These are phyloP conservation scores for Megacollybia platyphylla DNA, from an alignment of 1,284 basidiomycete genomes.

Conservation along the genomic window DNA sequence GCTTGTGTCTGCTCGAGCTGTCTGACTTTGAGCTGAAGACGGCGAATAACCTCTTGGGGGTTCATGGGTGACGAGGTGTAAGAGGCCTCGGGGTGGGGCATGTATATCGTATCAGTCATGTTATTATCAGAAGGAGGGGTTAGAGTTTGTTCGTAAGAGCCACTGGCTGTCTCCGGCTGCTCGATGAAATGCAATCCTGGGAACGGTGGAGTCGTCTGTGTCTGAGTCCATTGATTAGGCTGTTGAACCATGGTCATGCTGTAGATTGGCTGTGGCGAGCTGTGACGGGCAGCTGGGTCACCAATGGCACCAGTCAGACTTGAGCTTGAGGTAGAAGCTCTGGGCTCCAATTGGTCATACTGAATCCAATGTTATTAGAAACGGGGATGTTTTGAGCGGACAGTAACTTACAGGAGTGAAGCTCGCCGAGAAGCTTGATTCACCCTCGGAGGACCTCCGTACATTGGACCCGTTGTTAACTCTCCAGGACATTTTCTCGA, in stretches of 20 bases:
- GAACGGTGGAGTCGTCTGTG: neutral
- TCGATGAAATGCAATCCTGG: conserved; percentile 1
- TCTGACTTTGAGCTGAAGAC: conserved; percentile 16
- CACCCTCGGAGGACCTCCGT: conserved; percentile 20
- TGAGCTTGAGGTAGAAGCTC: conserved; percentile 29
- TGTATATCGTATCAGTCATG: neutral
- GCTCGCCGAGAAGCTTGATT: conserved; percentile 13
- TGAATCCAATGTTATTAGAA: neutral
- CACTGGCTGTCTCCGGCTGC: neutral
- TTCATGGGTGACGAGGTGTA: neutral
- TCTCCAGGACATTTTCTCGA: conserved; percentile 15
- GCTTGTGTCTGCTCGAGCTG: conserved; percentile 35
- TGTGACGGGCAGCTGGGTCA: neutral
- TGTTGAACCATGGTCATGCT: conserved; percentile 14
- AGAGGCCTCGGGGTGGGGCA: neutral
- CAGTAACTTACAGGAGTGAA: conserved; percentile 5
- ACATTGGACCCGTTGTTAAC: conserved; percentile 10
- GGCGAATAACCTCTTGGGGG: conserved; percentile 1
- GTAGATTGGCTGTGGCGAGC: conserved; percentile 8
- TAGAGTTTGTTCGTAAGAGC: neutral
- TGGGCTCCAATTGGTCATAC: neutral
- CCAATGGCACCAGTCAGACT: conserved; percentile 55
- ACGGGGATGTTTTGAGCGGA: no score
- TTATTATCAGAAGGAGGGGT: neutral
- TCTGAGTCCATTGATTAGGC: conserved; percentile 12